Conservation (phyloP, 805 yeast genomes). For the Ogataea trehalophila region DNA sequence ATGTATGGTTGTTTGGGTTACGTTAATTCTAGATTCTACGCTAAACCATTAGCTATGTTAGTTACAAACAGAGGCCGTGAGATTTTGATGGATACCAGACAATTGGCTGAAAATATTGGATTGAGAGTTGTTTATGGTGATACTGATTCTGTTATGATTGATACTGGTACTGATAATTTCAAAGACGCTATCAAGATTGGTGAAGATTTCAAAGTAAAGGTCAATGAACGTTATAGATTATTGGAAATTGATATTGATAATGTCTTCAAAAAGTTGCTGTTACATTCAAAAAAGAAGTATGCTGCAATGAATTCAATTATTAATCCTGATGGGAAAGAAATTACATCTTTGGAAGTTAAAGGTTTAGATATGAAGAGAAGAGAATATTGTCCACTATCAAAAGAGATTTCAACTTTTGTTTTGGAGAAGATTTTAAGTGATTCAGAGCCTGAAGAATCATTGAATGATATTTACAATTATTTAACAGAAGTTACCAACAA, state of each 20-base stretch:
- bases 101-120: constrained; percentile 79
- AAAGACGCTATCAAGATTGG: constrained; percentile 80
- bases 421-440: constrained; percentile 68
- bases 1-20: constrained; percentile 99
- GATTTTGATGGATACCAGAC: constrained; percentile 87
- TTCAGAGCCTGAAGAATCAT: constrained; percentile 70
- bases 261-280: constrained; percentile 74
- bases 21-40: constrained; percentile 87
- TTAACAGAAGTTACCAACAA: constrained; percentile 55
- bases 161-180: constrained; percentile 69
- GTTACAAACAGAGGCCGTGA: constrained; percentile 96
- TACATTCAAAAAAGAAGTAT: constrained; percentile 95
- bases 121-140: constrained; percentile 94
- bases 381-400: constrained; percentile 90
- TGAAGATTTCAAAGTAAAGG: constrained; percentile 73
- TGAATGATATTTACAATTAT: constrained; percentile 66
- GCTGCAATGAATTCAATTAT: constrained; percentile 74
- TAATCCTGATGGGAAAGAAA: constrained; percentile 47
- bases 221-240: constrained; percentile 81
- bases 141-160: constrained; percentile 98
- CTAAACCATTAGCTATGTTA: constrained; percentile 92
- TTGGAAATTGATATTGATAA: constrained; percentile 95
- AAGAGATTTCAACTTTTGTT: constrained; percentile 76
- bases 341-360: constrained; percentile 72
- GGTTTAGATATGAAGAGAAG: constrained; percentile 97